Base-by-base conservation (phyloP, 2,329 filamentous ascomycete species). In the Aspergillus carbonarius region DNA sequence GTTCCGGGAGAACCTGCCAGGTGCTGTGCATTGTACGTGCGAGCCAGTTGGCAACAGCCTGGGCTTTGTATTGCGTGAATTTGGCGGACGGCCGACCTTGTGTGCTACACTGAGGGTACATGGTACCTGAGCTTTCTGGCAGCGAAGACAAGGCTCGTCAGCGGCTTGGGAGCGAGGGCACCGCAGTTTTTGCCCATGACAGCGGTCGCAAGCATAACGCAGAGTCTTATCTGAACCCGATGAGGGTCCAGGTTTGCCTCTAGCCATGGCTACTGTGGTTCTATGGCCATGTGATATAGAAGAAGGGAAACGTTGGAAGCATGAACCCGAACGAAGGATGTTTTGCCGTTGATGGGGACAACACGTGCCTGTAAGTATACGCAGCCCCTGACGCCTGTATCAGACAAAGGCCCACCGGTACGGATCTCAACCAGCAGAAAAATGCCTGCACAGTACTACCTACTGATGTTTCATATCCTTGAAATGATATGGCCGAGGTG, bases 171-270 rank as follows among this genome's bases (percentile, higher is more conserved):
- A n/a, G 18, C 37, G 37, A 40, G 18, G 37, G 17, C 49, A 52
- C 12, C 49, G 49, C n/a, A 52, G 49, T n/a, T 52, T 52, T 32
- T 52, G 49, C 12, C 17, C 17, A 39, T 52, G 49, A 25, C 49
- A 52, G 13, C 49, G 49, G 25, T 52, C 35, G 20, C 49, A 52
- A 10, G 37, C 37, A 20, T 40, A 40, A 17, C 37, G 37, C 9
- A 40, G 37, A 17, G 37, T 3, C 18, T 20, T 40, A 2, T 20
- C 17, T 20, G 37, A 17, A 8, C 37, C 37, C n/a, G 37, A 40
- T 1, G 37, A 18, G 15, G n/a, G 37, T 3, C 1, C 37, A n/a
- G 37, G 18, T 20, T 9, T 18, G 15, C n/a, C 18, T 40, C n/a
- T 5, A 40, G 37, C 37, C 37, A 40, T 40, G 37, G 7, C 3